phyloP scores from a whole-genome alignment of 345 rosid genomes.

The Carallia pectinifolia region DNA sequence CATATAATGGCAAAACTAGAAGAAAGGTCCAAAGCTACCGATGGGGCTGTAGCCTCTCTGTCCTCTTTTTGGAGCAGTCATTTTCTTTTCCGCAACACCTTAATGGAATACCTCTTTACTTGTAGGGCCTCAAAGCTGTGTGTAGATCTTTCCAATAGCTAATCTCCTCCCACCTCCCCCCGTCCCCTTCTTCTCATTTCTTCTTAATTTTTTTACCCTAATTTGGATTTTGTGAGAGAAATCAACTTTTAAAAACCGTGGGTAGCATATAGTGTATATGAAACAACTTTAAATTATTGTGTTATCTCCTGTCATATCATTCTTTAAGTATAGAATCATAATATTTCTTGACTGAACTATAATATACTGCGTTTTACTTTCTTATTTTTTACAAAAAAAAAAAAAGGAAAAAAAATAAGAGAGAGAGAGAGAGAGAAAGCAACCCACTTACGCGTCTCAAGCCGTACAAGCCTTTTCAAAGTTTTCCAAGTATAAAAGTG shows the following conservation, averaged over 20 bases:
- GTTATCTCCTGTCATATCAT: too few species aligned
- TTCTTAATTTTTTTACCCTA: neutral
- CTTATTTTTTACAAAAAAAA: too few species aligned
- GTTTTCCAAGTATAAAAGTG: conserved; percentile 23
- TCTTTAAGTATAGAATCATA: too few species aligned
- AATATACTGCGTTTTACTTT: too few species aligned
- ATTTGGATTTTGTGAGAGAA: neutral
- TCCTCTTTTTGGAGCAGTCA: conserved; percentile 55
- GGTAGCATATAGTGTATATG: neutral
- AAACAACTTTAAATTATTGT: conserved; percentile 4
- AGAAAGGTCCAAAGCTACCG: conserved; percentile 63
- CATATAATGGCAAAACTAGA: conserved; percentile 4
- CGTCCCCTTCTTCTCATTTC: conserved; percentile 24
- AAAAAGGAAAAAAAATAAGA: too few species aligned
- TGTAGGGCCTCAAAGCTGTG: conserved; percentile 49
- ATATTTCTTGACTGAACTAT: too few species aligned
- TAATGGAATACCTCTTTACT: conserved; percentile 20
- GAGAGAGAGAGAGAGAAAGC: too few species aligned
- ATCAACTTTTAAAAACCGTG: neutral
- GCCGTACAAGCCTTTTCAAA: conserved; percentile 20
- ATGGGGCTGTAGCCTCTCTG: conserved; percentile 49
- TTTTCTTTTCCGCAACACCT: conserved; percentile 54
- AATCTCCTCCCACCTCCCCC: conserved; percentile 10
- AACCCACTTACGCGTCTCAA: conserved; percentile 28
- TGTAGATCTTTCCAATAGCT: conserved; percentile 40